phyloP scores from a whole-genome alignment of 2,329 filamentous ascomycete species.

The Trichoderma sp. region DNA sequence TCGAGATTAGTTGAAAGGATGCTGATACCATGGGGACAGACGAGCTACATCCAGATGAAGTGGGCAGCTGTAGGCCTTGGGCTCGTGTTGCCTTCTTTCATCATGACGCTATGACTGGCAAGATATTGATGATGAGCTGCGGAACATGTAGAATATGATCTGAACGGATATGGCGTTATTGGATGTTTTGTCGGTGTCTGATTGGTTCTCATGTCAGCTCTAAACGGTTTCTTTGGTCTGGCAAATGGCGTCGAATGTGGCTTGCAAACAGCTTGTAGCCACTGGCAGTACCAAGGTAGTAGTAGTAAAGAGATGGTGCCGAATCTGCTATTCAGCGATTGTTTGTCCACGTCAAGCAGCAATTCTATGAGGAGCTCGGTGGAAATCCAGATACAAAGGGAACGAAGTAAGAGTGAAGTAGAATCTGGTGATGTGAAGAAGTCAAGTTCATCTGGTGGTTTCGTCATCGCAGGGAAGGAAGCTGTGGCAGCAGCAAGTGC shows the following conservation, averaged over 20 bases:
- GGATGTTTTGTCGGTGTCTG: neutral
- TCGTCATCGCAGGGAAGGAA: neutral
- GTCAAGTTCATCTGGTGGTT: too few relatives aligned
- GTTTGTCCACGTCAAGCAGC: too few relatives aligned
- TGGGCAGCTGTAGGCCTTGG: constrained; percentile 18
- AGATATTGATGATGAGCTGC: neutral
- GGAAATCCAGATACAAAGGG: too few relatives aligned
- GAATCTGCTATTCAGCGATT: too few relatives aligned
- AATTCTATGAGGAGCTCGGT: too few relatives aligned
- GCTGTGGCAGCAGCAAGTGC: neutral
- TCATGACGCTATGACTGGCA: constrained; percentile 1
- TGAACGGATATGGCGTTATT: too few relatives aligned
- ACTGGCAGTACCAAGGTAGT: too few relatives aligned
- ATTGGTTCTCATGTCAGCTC: neutral
- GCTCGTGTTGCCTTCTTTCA: constrained; percentile 8
- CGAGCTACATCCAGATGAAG: constrained; percentile 12
- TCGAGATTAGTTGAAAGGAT: neutral
- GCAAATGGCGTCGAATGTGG: too few relatives aligned
- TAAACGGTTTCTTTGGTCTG: neutral
- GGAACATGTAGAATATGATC: neutral
- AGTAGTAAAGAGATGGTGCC: too few relatives aligned
- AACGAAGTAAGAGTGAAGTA: neutral
- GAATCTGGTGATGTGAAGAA: neutral
- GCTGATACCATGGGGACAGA: neutral
- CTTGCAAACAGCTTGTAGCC: too few relatives aligned